phyloP scores from a whole-genome alignment of 495 filamentous ascomycete species.

The Penicillium taxi region DNA sequence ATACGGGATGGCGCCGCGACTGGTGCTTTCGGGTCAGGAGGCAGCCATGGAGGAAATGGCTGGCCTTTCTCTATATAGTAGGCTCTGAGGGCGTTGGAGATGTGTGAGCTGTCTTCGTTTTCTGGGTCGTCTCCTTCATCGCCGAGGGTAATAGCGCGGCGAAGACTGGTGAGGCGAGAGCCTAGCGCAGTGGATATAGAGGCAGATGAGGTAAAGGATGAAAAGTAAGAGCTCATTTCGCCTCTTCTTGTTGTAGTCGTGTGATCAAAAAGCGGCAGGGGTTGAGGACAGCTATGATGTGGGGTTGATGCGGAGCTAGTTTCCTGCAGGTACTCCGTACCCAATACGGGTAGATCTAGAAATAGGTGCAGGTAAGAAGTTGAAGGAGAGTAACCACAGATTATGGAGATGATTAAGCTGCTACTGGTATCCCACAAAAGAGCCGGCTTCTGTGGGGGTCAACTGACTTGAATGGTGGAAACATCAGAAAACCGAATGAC shows the following conservation, averaged over 20 bases:
- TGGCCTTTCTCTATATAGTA: slow-evolving; percentile 89
- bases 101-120: slow-evolving; percentile 89
- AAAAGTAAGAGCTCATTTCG: slow-evolving; percentile 74
- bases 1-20: slow-evolving; percentile 46
- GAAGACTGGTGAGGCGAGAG: slow-evolving; percentile 70
- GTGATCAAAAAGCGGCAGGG: slow-evolving; percentile 2
- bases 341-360: neutral
- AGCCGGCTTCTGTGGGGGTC: slow-evolving; percentile 16
- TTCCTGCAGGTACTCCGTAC: slow-evolving; percentile 1
- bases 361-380: neutral
- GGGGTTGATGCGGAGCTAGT: slow-evolving; percentile 21
- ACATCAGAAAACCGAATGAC: slow-evolving; percentile 1
- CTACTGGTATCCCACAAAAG: slow-evolving; percentile 10
- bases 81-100: slow-evolving; percentile 87
- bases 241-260: slow-evolving; percentile 1
- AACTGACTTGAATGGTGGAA: slow-evolving; percentile 4
- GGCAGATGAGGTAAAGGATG: slow-evolving; percentile 52
- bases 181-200: slow-evolving; percentile 69
- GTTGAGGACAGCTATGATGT: slow-evolving; percentile 15
- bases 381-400: neutral
- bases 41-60: slow-evolving; percentile 81
- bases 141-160: slow-evolving; percentile 71
- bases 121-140: slow-evolving; percentile 68
- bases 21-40: slow-evolving; percentile 70
- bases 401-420: slow-evolving; percentile 1